These are phyloP conservation scores for Orychophragmus violaceus DNA, from an alignment of 345 rosid genomes.

Conservation along the genomic window DNA sequence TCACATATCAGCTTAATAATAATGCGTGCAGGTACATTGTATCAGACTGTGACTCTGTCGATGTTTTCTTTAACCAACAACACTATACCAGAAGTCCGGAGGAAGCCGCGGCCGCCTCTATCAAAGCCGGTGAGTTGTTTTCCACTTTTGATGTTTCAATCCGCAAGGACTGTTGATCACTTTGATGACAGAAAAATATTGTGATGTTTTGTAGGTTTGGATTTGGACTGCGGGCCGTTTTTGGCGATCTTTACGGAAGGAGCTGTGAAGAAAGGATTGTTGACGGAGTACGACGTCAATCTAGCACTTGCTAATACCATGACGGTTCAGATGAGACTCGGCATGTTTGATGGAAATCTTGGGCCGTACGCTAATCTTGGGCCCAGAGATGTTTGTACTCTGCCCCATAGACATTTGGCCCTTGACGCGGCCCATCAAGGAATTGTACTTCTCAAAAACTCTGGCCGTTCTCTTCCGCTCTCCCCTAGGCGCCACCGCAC, in stretches of 20 bases:
- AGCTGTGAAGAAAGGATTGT: conserved; percentile 48
- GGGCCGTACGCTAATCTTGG: conserved; percentile 71
- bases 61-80: conserved; percentile 60
- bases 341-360: conserved; percentile 88
- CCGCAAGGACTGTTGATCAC: not conserved
- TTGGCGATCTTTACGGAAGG: conserved; percentile 59
- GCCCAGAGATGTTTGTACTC: conserved; percentile 69
- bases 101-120: conserved; percentile 77
- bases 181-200: not conserved
- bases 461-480: conserved; percentile 47
- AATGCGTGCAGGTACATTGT: conserved; percentile 59
- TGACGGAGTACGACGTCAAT: conserved; percentile 48
- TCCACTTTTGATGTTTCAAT: not conserved
- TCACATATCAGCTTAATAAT: not conserved
- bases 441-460: conserved; percentile 67
- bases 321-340: conserved; percentile 88
- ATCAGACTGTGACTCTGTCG: conserved; percentile 90
- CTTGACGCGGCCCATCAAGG: conserved; percentile 90
- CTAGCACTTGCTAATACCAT: conserved; percentile 64
- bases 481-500: conserved; percentile 46
- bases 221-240: conserved; percentile 86
- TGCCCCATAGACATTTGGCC: conserved; percentile 58
- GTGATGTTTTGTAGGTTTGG: conserved; percentile 44
- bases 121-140: conserved; percentile 57
- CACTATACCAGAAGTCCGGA: conserved; percentile 76